Percentiles rank a stretch among this genome's conserved stretches.
phyloP scores from a whole-genome alignment of 805 yeast species.

The Kluyveromyces starmeri region DNA sequence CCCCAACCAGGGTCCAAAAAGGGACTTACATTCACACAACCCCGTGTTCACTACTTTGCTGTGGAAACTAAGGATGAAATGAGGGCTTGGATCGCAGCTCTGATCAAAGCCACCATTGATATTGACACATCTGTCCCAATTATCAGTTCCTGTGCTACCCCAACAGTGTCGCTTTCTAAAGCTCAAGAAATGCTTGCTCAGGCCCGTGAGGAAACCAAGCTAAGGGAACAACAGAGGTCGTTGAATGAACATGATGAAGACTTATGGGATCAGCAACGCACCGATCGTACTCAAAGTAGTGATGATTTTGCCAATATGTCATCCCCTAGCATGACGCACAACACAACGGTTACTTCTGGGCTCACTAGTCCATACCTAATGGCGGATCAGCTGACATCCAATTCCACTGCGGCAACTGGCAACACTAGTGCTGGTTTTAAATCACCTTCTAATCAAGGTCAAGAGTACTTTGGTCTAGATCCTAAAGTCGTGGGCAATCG shows the following conservation, averaged over 20 bases:
- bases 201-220: slow-evolving; percentile 65
- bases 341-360: slow-evolving; percentile 33
- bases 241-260: slow-evolving; percentile 25
- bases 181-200: slow-evolving; percentile 82
- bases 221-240: slow-evolving; percentile 38
- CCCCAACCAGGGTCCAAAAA: slow-evolving; percentile 96
- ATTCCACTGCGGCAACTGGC: slow-evolving; percentile 27
- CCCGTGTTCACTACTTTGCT: slow-evolving; percentile 91
- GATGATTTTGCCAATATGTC: slow-evolving; percentile 7
- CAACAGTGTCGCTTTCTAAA: slow-evolving; percentile 80
- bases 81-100: slow-evolving; percentile 91
- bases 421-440: slow-evolving; percentile 2
- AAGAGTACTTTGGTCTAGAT: slow-evolving; percentile 10
- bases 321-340: slow-evolving; percentile 7
- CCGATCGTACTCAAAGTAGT: slow-evolving; percentile 7
- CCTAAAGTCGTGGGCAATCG: slow-evolving; percentile 7
- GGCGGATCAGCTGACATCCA: slow-evolving; percentile 54
- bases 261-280: slow-evolving; percentile 26
- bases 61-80: slow-evolving; percentile 86
- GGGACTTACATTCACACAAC: slow-evolving; percentile 94
- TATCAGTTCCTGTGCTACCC: slow-evolving; percentile 85
- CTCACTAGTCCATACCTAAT: slow-evolving; percentile 61
- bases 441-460: slow-evolving; percentile 3
- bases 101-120: slow-evolving; percentile 94
- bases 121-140: slow-evolving; percentile 89